phyloP scores from a whole-genome alignment of 2,329 filamentous ascomycete species.

The Trichophyton schoenleinii region DNA sequence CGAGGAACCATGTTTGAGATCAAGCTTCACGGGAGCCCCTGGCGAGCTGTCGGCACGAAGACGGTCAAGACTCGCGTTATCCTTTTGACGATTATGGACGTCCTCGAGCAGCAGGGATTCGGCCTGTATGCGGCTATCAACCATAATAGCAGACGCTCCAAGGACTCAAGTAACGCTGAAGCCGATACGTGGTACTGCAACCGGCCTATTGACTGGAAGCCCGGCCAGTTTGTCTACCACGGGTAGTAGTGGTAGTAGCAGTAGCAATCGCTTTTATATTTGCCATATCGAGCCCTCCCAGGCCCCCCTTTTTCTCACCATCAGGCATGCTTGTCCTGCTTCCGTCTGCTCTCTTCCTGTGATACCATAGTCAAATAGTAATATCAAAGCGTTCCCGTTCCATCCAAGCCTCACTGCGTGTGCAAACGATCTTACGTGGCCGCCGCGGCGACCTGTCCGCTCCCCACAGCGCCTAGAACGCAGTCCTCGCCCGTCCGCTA shows the following conservation, averaged over 20 bases:
- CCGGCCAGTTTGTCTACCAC: slow-evolving; percentile 7
- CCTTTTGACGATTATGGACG: slow-evolving; percentile 25
- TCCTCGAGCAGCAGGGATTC: slow-evolving; percentile 28
- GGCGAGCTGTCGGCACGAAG: slow-evolving; percentile 22
- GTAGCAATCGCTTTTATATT: too few relatives aligned
- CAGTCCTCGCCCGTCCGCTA: too few relatives aligned
- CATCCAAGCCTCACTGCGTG: background rate
- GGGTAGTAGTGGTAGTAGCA: background rate
- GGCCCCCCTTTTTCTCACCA: background rate
- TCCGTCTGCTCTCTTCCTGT: background rate
- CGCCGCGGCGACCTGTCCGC: background rate
- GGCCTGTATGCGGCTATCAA: slow-evolving; percentile 30
- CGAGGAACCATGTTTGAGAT: slow-evolving; percentile 18
- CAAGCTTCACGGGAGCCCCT: slow-evolving; percentile 26
- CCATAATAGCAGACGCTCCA: slow-evolving; percentile 18
- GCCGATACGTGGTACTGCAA: slow-evolving; percentile 11
- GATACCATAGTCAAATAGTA: background rate
- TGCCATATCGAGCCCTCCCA: too few relatives aligned
- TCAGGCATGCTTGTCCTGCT: background rate
- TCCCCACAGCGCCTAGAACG: too few relatives aligned
- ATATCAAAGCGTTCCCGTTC: background rate
- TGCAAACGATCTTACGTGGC: background rate
- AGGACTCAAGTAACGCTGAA: background rate
- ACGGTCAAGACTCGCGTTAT: slow-evolving; percentile 27
- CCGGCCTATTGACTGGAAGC: slow-evolving; percentile 4